Evolutionary conservation across 768 basidiomycete species (phyloP), one percentile per base, ranked within the genome.

Genomic region (Hirschioporus abietinus): DNA sequence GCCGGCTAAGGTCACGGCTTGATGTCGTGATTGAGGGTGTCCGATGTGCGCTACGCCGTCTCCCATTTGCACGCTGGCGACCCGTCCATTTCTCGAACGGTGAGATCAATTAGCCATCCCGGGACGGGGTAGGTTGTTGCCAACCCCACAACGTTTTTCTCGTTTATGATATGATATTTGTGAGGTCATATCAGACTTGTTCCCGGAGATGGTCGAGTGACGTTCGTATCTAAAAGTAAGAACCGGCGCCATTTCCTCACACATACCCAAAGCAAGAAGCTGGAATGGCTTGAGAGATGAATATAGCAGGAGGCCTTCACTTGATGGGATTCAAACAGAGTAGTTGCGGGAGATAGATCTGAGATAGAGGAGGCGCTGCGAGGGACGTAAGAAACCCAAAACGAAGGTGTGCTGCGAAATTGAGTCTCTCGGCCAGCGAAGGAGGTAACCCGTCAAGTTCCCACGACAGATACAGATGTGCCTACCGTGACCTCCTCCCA

Each of bases 111-210:
- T 52, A 12, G 42, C 42, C 42, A 52, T 52, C 20, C 42, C 12
- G 20, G 42, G 42, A 52, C 12, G 42, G 42, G 42, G 35, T 36
- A 36, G 7, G 35, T 7, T 52, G 42, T 52, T 52, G 42, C 42
- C 42, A 52, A 52, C 42, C 42, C 42, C 42, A 52, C 42, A 52
- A 52, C 42, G 42, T 52, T 52, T 30, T 52, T 52, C 42, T 52
- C 42, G 42, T 52, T 10, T 52, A 52, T 52, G 42, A 52, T 52
- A 52, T 52, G 42, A 52, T 52, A 61, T 61, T 61, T 61, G 60
- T 27, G 8, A 61, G 7, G 60, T 61, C 58, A 60, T 60, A 60
- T 60, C 23, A 60, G 58, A 23, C 58, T 4, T 26, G 34, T 1
- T 30, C 26, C 34, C 34, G 26, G 26, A 24, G 60, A 17, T 18